Evolutionary conservation across 2,329 filamentous ascomycete genomes (phyloP).

Genomic region (Chaetomium sp.): DNA sequence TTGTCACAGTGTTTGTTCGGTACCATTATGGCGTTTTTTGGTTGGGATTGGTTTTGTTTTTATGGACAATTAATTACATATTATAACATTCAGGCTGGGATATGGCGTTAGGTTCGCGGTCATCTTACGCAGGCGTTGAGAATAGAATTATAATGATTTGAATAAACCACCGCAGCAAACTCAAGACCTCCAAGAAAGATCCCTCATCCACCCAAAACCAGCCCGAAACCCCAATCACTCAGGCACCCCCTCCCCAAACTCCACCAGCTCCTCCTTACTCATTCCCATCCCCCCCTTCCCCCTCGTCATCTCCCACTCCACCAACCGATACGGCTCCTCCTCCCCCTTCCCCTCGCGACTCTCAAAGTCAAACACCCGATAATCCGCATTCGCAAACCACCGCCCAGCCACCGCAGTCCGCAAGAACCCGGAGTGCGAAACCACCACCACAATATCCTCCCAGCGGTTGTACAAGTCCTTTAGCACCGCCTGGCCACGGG

Average conservation of each 20-base stretch:
- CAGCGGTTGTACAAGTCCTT: slow-evolving; percentile 43
- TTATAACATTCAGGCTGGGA: too few species aligned
- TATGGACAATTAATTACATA: not conserved
- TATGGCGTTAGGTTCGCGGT: too few species aligned
- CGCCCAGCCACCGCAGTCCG: slow-evolving; percentile 47
- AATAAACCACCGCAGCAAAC: too few species aligned
- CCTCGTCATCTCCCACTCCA: slow-evolving; percentile 41
- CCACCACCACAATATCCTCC: slow-evolving; percentile 50
- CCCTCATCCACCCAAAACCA: not conserved
- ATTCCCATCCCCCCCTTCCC: slow-evolving; percentile 43
- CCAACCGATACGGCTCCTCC: slow-evolving; percentile 28
- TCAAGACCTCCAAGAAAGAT: not conserved
- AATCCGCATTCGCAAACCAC: slow-evolving; percentile 57
- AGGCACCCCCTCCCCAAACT: slow-evolving; percentile 5
- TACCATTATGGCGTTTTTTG: not conserved
- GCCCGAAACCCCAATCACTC: not conserved
- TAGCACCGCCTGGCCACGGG: slow-evolving; percentile 46
- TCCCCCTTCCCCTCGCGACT: slow-evolving; percentile 9
- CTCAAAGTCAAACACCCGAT: slow-evolving; percentile 53
- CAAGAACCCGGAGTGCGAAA: slow-evolving; percentile 59
- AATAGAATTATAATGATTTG: too few species aligned
- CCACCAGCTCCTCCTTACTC: slow-evolving; percentile 26
- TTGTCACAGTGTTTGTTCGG: not conserved
- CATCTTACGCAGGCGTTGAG: too few species aligned
- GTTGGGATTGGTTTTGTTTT: not conserved